Evolutionary conservation across 2,329 filamentous ascomycete genomes (phyloP).

Genomic region (Rutstroemia sydowiana): DNA sequence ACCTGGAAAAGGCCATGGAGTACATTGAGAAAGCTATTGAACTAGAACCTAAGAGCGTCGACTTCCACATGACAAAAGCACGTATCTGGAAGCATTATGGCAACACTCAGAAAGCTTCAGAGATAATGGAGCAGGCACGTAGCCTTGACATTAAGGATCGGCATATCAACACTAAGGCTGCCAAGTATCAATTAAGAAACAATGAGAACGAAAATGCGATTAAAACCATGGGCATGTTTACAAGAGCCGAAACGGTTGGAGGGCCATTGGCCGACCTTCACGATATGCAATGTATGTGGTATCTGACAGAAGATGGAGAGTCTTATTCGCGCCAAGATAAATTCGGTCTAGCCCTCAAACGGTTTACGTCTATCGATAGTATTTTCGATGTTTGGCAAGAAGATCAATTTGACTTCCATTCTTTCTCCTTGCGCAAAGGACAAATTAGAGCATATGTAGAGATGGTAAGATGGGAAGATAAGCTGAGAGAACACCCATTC

Average conservation of each 20-base stretch:
- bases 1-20: constrained; percentile 72
- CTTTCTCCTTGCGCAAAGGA: constrained; percentile 92
- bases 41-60: constrained; percentile 71
- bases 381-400: constrained; percentile 98
- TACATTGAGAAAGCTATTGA: constrained; percentile 80
- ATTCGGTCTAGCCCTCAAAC: constrained; percentile 79
- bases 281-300: constrained; percentile 99
- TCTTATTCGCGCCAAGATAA: constrained; percentile 78
- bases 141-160: constrained; percentile 82
- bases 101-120: constrained; percentile 69
- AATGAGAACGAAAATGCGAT: constrained; percentile 82
- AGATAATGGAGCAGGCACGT: constrained; percentile 82
- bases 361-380: constrained; percentile 79
- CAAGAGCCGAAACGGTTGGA: constrained; percentile 78
- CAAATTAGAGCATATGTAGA: constrained; percentile 92
- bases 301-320: constrained; percentile 88
- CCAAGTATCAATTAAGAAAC: constrained; percentile 93
- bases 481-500: constrained; percentile 85
- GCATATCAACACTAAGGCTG: constrained; percentile 97
- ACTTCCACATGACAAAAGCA: constrained; percentile 92
- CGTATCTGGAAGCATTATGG: constrained; percentile 90
- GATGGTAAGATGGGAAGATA: constrained; percentile 95
- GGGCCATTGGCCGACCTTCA: constrained; percentile 85
- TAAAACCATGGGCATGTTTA: constrained; percentile 88
- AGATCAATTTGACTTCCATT: constrained; percentile 98